Conservation (phyloP, 805 yeast species). For the Metschnikowia colocasiae region DNA sequence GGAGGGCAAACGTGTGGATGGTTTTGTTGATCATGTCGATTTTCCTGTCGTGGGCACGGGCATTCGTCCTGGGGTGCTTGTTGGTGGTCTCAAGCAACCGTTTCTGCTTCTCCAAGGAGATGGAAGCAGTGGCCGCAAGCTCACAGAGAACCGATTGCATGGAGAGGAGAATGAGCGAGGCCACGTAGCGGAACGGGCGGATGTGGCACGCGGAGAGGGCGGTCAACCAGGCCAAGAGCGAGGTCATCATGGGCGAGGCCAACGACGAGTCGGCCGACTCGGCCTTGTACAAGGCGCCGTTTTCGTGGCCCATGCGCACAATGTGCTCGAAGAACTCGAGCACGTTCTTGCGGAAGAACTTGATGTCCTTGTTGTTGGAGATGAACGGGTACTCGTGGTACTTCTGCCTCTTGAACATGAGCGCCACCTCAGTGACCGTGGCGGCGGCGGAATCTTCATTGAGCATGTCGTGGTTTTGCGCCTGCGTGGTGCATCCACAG, state of each 20-base stretch:
- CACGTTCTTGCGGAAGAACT: conserved; percentile 48
- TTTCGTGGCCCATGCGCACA: conserved; percentile 53
- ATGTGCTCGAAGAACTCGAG: conserved; percentile 53
- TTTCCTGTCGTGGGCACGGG: conserved; percentile 36
- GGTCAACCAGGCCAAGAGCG: conserved; percentile 69
- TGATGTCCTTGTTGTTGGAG: conserved; percentile 46
- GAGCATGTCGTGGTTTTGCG: conserved; percentile 72
- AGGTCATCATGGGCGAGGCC: conserved; percentile 47
- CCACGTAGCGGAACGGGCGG: conserved; percentile 65
- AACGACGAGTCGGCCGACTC: conserved; percentile 19
- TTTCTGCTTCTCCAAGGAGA: conserved; percentile 41
- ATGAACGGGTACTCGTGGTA: conserved; percentile 67
- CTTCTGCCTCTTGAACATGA: conserved; percentile 55
- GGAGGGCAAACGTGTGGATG: conserved; percentile 34
- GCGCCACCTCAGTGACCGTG: conserved; percentile 70
- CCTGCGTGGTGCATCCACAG: conserved; percentile 65
- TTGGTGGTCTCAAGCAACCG: conserved; percentile 36
- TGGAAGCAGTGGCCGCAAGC: conserved; percentile 36
- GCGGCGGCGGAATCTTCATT: conserved; percentile 67
- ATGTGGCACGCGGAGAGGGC: conserved; percentile 66
- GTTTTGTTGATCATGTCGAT: conserved; percentile 45
- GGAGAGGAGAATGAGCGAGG: conserved; percentile 56
- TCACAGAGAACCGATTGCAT: conserved; percentile 61
- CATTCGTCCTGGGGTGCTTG: conserved; percentile 28
- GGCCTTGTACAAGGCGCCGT: conserved; percentile 51